Evolutionary conservation across 2,329 filamentous ascomycete species (phyloP).

Genomic region (Stachybotrys chlorohalonatus): DNA sequence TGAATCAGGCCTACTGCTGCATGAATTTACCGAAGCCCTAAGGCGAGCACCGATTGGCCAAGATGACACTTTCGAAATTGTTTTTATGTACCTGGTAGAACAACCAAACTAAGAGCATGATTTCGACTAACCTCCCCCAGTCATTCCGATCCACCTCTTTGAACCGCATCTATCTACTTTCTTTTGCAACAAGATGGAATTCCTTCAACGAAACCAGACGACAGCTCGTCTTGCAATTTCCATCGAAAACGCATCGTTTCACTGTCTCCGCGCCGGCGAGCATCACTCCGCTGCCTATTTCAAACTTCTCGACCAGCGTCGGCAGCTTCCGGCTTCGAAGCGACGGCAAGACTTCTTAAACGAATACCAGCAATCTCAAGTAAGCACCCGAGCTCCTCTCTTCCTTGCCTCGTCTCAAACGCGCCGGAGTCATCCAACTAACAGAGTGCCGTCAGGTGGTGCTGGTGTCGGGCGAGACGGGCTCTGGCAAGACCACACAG

Average conservation of each 20-base stretch:
- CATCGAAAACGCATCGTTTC: neutral
- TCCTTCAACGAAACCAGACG: neutral
- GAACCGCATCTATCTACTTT: no score
- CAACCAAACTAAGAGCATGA: no score
- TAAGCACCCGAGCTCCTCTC: neutral
- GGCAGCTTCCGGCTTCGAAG: neutral
- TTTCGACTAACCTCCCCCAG: no score
- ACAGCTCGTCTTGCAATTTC: neutral
- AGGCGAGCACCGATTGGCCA: no score
- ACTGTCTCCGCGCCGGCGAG: neutral
- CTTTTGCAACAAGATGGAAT: neutral
- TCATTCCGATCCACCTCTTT: no score
- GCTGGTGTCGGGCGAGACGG: neutral
- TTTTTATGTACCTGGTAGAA: no score
- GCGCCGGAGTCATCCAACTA: neutral
- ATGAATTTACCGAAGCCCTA: no score
- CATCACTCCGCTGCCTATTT: neutral
- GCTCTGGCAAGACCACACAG: constrained; percentile 3
- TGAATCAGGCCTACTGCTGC: no score
- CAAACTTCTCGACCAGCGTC: neutral
- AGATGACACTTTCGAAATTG: no score
- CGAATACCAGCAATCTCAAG: neutral
- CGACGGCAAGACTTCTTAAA: neutral
- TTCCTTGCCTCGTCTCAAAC: neutral
- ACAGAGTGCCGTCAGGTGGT: neutral